These are phyloP conservation scores for Adiantum capillusveneris DNA, from an alignment of 75 land plant species.

Conservation along the genomic window DNA sequence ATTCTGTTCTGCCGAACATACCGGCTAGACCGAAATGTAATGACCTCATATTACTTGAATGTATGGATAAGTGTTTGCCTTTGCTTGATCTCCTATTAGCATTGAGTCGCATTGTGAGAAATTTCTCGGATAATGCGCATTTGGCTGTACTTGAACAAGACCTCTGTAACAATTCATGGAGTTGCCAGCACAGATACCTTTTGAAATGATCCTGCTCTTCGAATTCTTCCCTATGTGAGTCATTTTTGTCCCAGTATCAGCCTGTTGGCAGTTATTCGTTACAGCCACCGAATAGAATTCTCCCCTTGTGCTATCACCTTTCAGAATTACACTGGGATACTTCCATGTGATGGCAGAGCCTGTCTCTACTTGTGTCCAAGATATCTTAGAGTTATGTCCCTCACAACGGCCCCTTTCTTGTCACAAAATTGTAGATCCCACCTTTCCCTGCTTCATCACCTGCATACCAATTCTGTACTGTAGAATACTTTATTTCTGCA, in stretches of 20 bases:
- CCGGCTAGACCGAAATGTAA: no score
- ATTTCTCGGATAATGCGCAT: conserved; percentile 73
- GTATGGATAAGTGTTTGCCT: conserved; percentile 94
- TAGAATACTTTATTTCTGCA: conserved; percentile 95
- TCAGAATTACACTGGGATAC: conserved; percentile 87
- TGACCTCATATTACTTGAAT: no score
- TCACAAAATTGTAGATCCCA: conserved; percentile 95
- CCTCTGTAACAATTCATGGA: conserved; percentile 93
- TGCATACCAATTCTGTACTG: conserved; percentile 99
- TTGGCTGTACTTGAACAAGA: conserved; percentile 74
- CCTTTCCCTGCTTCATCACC: conserved; percentile 88
- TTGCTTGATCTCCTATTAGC: conserved; percentile 87
- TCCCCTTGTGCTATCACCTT: conserved; percentile 74
- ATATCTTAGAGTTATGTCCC: conserved; percentile 77
- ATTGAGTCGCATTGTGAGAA: no score
- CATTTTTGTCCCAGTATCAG: conserved; percentile 99
- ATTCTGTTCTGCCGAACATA: no score
- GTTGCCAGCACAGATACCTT: no score
- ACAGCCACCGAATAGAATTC: conserved; percentile 98
- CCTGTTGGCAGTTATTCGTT: conserved; percentile 94
- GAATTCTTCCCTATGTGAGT: conserved; percentile 95
- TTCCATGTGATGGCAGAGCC: conserved; percentile 99
- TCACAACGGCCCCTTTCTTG: conserved; percentile 89
- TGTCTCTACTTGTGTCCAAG: conserved; percentile 99
- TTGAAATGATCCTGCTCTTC: conserved; percentile 79